A percentile compares a stretch with the other conserved stretches of the same genome.
Evolutionary conservation across 2,329 filamentous ascomycete species (phyloP).

Genomic region (Fusarium concolor): DNA sequence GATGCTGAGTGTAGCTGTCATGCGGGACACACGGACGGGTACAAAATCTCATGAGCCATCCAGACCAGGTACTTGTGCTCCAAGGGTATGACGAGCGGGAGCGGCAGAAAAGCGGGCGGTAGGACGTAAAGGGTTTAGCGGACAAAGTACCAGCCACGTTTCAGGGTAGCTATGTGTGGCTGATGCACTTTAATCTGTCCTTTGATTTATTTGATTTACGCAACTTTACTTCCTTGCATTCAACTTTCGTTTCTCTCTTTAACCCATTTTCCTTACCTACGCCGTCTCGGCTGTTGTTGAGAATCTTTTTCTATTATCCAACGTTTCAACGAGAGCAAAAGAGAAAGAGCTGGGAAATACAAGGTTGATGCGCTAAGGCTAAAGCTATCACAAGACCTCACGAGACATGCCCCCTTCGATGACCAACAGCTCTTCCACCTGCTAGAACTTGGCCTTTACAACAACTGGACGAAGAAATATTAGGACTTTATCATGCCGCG

Average conservation of each 20-base stretch:
- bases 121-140: constrained; percentile 9
- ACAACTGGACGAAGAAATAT: neutral
- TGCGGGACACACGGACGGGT: constrained; percentile 3
- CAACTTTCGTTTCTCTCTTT: constrained; percentile 16
- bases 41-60: constrained; percentile 35
- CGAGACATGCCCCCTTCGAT: constrained; percentile 41
- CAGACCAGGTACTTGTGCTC: neutral
- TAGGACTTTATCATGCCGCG: constrained; percentile 59
- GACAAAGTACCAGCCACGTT: constrained; percentile 7
- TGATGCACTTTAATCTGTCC: constrained; percentile 32
- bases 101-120: constrained; percentile 38
- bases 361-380: constrained; percentile 13
- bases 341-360: neutral
- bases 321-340: neutral
- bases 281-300: neutral
- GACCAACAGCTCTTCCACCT: constrained; percentile 9
- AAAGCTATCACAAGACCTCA: constrained; percentile 23
- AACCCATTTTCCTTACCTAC: constrained; percentile 1
- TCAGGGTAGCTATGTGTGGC: constrained; percentile 28
- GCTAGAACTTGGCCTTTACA: neutral
- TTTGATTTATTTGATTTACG: constrained; percentile 19
- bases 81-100: constrained; percentile 32
- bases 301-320: neutral
- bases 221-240: constrained; percentile 12
- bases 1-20: constrained; percentile 11